A percentile compares a stretch with the other conserved stretches of the same genome.
Evolutionary conservation across 192 early-diverging fungal genomes (phyloP).

Genomic region (Cetraspora pellucida): DNA sequence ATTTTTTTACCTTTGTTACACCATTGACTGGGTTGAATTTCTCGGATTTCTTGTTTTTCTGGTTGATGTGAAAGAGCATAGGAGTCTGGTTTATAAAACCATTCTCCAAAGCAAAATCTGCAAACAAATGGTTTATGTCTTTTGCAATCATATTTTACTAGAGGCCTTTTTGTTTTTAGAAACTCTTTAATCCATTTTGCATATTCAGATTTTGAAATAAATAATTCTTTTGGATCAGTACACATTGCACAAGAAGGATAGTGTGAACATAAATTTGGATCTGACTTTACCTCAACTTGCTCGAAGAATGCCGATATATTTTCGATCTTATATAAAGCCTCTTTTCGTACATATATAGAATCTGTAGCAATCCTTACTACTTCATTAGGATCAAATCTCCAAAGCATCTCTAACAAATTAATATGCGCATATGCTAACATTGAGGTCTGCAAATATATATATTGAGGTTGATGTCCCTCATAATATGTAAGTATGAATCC

Average conservation of each 20-base stretch:
- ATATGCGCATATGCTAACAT: slow-evolving; percentile 8
- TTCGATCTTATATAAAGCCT: slow-evolving; percentile 17
- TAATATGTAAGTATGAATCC: slow-evolving; percentile 17
- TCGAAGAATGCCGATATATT: slow-evolving; percentile 8
- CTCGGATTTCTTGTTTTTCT: not conserved
- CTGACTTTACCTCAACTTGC: not conserved
- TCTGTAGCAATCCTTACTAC: slow-evolving; percentile 10
- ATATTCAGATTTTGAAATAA: too few species aligned
- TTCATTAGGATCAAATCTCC: slow-evolving; percentile 9
- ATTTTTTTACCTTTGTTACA: slow-evolving; percentile 10
- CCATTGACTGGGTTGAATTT: slow-evolving; percentile 12
- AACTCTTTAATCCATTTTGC: not conserved
- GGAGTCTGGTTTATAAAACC: not conserved
- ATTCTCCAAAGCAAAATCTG: not conserved
- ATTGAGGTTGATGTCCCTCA: not conserved
- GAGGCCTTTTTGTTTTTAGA: not conserved
- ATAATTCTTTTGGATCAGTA: too few species aligned
- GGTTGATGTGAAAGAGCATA: too few species aligned
- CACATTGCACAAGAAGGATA: slow-evolving; percentile 1
- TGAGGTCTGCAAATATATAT: slow-evolving; percentile 7
- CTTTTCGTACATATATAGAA: slow-evolving; percentile 6
- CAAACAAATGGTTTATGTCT: slow-evolving; percentile 25
- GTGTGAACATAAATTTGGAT: not conserved
- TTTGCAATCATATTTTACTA: too few species aligned
- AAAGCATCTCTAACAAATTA: slow-evolving; percentile 4